These are phyloP conservation scores for Thyridium curvatum DNA, from an alignment of 2,329 filamentous ascomycete genomes.

Conservation along the genomic window DNA sequence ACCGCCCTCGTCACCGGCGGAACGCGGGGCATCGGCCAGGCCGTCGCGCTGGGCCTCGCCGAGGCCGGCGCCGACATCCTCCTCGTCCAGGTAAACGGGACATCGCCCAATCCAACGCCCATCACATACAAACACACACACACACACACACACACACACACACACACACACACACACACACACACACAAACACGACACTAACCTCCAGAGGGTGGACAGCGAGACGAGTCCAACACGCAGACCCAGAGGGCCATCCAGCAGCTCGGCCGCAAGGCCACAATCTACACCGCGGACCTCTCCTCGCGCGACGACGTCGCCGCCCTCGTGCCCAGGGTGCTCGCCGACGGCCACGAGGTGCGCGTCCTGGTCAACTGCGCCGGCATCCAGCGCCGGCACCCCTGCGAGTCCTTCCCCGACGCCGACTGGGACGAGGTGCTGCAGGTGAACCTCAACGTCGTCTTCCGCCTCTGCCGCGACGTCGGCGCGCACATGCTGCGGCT, in stretches of 20 bases:
- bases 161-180: background rate
- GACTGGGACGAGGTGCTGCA: slow-evolving; percentile 76
- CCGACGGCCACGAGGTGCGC: slow-evolving; percentile 58
- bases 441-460: slow-evolving; percentile 80
- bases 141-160: background rate
- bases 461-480: slow-evolving; percentile 70
- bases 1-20: slow-evolving; percentile 52
- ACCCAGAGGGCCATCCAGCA: slow-evolving; percentile 58
- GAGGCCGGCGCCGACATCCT: slow-evolving; percentile 53
- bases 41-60: slow-evolving; percentile 50
- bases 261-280: slow-evolving; percentile 58
- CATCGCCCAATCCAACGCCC: background rate
- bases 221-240: slow-evolving; percentile 24
- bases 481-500: slow-evolving; percentile 71
- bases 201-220: slow-evolving; percentile 14
- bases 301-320: slow-evolving; percentile 52
- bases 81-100: slow-evolving; percentile 42
- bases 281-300: slow-evolving; percentile 67
- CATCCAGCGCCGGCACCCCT: slow-evolving; percentile 73
- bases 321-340: slow-evolving; percentile 55
- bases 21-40: slow-evolving; percentile 51
- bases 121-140: background rate
- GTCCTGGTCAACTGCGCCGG: slow-evolving; percentile 84
- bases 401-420: slow-evolving; percentile 65
- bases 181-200: background rate